Conservation (phyloP, 495 filamentous ascomycete species). For the Pseudotulostoma volvatum region DNA sequence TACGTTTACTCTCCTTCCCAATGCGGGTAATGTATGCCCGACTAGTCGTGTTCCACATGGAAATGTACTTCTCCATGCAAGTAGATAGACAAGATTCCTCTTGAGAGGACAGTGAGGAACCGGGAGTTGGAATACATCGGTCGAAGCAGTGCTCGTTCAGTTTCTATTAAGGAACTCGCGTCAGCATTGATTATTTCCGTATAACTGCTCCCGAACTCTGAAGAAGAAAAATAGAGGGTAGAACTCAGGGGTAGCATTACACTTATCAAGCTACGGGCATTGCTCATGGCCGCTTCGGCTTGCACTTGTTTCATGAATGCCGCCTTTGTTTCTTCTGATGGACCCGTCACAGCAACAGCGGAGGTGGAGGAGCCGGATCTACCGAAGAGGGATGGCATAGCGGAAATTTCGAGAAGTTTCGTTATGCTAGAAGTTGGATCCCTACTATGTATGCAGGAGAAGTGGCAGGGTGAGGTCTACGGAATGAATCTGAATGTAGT, state of each 20-base stretch:
- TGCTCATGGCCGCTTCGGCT: conserved; percentile 55
- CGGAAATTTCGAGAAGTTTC: no score
- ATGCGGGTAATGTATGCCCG: conserved; percentile 56
- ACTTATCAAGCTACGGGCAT: conserved; percentile 58
- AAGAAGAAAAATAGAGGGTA: not conserved
- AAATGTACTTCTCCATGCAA: conserved; percentile 98
- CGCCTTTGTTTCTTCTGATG: conserved; percentile 45
- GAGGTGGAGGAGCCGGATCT: conserved; percentile 8
- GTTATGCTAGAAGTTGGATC: not conserved
- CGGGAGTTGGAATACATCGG: conserved; percentile 75
- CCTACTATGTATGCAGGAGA: not conserved
- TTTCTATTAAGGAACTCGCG: no score
- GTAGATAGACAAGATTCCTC: conserved; percentile 64
- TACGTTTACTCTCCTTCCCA: conserved; percentile 39
- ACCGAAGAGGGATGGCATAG: conserved; percentile 18
- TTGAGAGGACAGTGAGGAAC: conserved; percentile 50
- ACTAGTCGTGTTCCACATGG: conserved; percentile 76
- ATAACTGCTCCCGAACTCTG: no score
- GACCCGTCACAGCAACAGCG: conserved; percentile 14
- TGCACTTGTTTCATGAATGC: conserved; percentile 58
- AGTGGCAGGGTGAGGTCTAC: not conserved
- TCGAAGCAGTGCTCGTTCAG: conserved; percentile 96
- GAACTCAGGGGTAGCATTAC: no score
- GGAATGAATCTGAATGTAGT: conserved; percentile 1
- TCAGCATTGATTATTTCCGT: not conserved